Evolutionary conservation across 23 red algal genomes (phyloP).

Genomic region (Gracilariopsis chorda): DNA sequence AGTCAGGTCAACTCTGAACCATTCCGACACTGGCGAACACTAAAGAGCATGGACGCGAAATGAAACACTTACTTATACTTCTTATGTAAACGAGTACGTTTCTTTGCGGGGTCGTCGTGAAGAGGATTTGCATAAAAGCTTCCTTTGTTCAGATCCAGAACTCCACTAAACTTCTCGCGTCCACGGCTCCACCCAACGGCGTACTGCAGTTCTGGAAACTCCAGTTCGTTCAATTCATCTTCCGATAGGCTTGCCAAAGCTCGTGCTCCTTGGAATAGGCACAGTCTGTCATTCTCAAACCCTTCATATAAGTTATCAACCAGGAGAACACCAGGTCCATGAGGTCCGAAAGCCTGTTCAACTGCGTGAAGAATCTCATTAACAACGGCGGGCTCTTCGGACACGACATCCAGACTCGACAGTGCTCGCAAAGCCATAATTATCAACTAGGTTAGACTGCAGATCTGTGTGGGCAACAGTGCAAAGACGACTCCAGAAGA

Average conservation of each 20-base stretch:
- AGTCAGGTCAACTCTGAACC: too few species aligned
- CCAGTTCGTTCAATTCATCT: background rate
- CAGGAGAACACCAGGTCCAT: slow-evolving; percentile 28
- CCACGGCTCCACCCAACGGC: slow-evolving; percentile 58
- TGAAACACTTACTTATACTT: slow-evolving; percentile 28
- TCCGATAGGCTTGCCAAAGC: slow-evolving; percentile 23
- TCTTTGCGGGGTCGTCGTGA: slow-evolving; percentile 30
- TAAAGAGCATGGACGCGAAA: background rate
- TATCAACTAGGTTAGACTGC: too few species aligned
- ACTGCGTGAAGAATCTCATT: background rate
- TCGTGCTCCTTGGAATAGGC: slow-evolving; percentile 21
- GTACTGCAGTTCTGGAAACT: background rate
- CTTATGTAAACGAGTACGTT: background rate
- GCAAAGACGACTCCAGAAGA: too few species aligned
- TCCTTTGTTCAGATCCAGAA: slow-evolving; percentile 23
- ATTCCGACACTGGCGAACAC: too few species aligned
- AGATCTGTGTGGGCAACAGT: too few species aligned
- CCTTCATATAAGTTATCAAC: background rate
- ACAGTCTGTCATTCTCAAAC: background rate
- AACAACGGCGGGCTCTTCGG: background rate
- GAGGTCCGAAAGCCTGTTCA: background rate
- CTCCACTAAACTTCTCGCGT: slow-evolving; percentile 30
- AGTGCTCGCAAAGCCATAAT: background rate
- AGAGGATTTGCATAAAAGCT: slow-evolving; percentile 69
- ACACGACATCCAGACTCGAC: background rate